Conservation (phyloP, 2,329 filamentous ascomycete species). For the Akanthomyces lecanii region DNA sequence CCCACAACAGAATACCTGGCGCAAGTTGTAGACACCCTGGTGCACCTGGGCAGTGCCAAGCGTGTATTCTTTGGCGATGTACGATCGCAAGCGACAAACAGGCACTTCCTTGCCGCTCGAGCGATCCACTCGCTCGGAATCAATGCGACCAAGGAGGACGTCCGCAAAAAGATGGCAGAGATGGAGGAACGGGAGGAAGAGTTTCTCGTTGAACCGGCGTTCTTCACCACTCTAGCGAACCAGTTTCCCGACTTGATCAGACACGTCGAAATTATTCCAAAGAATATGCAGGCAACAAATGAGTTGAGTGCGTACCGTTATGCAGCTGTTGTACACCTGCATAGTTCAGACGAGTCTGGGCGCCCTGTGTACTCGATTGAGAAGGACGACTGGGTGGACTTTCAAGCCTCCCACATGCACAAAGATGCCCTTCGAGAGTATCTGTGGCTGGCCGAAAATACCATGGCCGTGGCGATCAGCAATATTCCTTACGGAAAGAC, state of each 20-base stretch:
- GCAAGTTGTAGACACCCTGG: background rate
- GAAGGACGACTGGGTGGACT: slow-evolving; percentile 10
- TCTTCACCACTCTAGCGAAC: slow-evolving; percentile 21
- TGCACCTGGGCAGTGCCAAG: background rate
- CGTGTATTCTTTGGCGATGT: slow-evolving; percentile 23
- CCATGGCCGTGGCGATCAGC: slow-evolving; percentile 17
- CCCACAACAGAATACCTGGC: slow-evolving; percentile 11
- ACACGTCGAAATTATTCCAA: slow-evolving; percentile 29
- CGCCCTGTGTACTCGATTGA: slow-evolving; percentile 18
- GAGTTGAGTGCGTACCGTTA: slow-evolving; percentile 29
- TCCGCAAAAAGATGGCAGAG: slow-evolving; percentile 18
- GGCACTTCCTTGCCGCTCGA: slow-evolving; percentile 18
- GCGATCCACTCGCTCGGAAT: slow-evolving; percentile 14
- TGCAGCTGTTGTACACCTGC: slow-evolving; percentile 24
- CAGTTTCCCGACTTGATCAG: slow-evolving; percentile 19
- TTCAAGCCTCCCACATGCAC: slow-evolving; percentile 10
- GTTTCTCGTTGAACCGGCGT: slow-evolving; percentile 25
- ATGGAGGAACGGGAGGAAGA: slow-evolving; percentile 22
- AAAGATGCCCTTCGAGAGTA: slow-evolving; percentile 14
- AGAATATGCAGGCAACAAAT: slow-evolving; percentile 27
- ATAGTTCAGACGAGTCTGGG: background rate
- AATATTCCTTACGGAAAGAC: slow-evolving; percentile 30
- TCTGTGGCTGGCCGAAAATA: slow-evolving; percentile 6
- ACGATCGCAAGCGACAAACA: slow-evolving; percentile 19
- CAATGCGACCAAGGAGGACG: slow-evolving; percentile 5